Base-by-base conservation (phyloP, 805 yeast species). In the Lachancea meyersii region DNA sequence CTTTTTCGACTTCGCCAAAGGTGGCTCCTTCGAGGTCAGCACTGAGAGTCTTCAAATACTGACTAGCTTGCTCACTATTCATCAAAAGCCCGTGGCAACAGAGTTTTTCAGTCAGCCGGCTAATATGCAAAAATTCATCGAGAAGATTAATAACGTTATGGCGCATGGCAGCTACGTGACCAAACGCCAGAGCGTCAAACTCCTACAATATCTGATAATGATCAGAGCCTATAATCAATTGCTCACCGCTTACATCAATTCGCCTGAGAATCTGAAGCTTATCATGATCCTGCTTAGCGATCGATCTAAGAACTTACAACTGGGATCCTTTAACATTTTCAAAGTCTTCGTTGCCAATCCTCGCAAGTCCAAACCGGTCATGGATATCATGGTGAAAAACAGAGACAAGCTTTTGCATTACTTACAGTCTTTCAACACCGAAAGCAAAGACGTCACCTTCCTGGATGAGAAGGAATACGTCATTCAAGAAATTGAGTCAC, bases 271-370 rank as follows among this genome's bases (percentile, higher is more conserved):
- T 60, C 68, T 93, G 55, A 93, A 91, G 61, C 65, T 88, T 43
- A 76, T 86, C 21, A 93, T 93, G 98, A 73, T 82, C 28, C 64
- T 88, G 47, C 68, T 93, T 49, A 81, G 93, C 46, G 97, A 91
- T 62, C 85, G 83, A 64, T 86, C 94, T 49, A 85, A 83, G 57
- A 89, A 89, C 61, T 73, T 93, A 45, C 96, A 89, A 60, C 64
- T 78, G 42, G 97, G 93, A 61, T 88, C 95, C 3, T 93, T 93
- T 58, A 89, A 93, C 51, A 82, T 91, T 30, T 91, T 93, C 69
- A 93, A 91, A 65, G 84, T 89, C 31, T 87, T 93, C 64, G 88
- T 88, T n/a, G 97, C 96, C 4, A 93, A 93, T 63, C 98, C 98
- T 4, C 80, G 82, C 49, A 89, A 89, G 61, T 72, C 87, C 2